Evolutionary conservation across 2,329 filamentous ascomycete genomes (phyloP).

Genomic region (Diaporthe sp.): DNA sequence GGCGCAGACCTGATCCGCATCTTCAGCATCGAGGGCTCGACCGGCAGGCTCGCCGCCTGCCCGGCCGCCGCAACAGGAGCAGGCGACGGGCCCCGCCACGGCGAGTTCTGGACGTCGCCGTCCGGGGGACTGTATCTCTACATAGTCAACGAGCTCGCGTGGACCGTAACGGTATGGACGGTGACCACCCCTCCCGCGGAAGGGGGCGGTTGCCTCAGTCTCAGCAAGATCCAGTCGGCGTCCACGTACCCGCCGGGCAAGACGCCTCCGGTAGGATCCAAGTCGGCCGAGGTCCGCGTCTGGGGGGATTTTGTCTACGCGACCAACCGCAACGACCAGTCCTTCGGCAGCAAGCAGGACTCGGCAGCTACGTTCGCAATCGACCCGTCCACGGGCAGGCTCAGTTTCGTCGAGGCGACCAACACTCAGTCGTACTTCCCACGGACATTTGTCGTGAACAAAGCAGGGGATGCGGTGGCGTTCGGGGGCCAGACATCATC

Average conservation of each 20-base stretch:
- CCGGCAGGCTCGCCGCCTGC: slow-evolving; percentile 58
- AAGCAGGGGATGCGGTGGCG: slow-evolving; percentile 67
- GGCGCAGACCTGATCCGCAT: slow-evolving; percentile 66
- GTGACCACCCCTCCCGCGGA: slow-evolving; percentile 53
- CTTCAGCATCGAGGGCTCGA: slow-evolving; percentile 57
- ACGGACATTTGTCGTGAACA: slow-evolving; percentile 71
- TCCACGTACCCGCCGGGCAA: slow-evolving; percentile 56
- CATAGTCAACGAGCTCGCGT: slow-evolving; percentile 59
- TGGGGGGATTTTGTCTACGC: slow-evolving; percentile 66
- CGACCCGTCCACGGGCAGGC: slow-evolving; percentile 54
- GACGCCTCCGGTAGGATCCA: slow-evolving; percentile 26
- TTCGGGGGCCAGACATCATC: slow-evolving; percentile 71
- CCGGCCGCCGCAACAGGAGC: slow-evolving; percentile 51
- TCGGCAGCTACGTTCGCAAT: slow-evolving; percentile 65
- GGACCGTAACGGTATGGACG: slow-evolving; percentile 60
- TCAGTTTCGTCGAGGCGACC: slow-evolving; percentile 63
- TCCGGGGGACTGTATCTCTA: slow-evolving; percentile 47
- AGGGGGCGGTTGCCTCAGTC: slow-evolving; percentile 53
- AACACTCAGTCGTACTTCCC: slow-evolving; percentile 70
- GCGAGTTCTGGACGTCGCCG: slow-evolving; percentile 57
- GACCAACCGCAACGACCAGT: slow-evolving; percentile 70
- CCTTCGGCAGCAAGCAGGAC: slow-evolving; percentile 64
- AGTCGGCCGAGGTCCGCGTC: slow-evolving; percentile 61
- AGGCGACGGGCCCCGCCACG: slow-evolving; percentile 65
- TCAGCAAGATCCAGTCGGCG: slow-evolving; percentile 56